Base-by-base conservation (phyloP, 2,329 filamentous ascomycete genomes). In the Hymenoscyphus scutula region DNA sequence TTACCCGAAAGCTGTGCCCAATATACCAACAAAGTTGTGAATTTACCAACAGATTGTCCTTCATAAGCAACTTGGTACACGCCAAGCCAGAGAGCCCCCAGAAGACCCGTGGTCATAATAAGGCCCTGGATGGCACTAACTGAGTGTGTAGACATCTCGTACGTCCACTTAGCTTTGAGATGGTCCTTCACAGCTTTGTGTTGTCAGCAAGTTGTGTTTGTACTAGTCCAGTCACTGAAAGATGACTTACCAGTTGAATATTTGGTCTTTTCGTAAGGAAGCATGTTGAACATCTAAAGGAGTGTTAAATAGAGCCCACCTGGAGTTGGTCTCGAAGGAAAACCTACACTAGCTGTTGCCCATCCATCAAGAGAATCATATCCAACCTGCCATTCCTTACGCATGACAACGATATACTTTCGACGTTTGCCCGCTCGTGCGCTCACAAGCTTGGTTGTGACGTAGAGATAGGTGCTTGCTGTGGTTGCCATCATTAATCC, bases 1-100 rank as follows among this genome's bases (percentile, higher is more conserved):
- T 25, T 70, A 75, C 67, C 71, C 70, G 70, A 79, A 65, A 84
- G 64, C 72, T 80, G 74, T 70, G 76, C 74, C 88, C 88, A 91
- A 73, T 89, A 90, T 37, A 83, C 81, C 17, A 88, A 77, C 29
- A 91, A 74, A 19, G 86, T 86, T 4, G 90, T 83, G 64, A 91
- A 87, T 63, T 81, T 82, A 48, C 86, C 86, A 13, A 87, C 77
- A 0, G 81, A 77, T 53, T 79, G 80, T 8, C 73, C 71, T 0
- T 81, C 81, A 41, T 77, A 76, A 0, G 64, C 59, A 19, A 71
- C 69, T 56, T 73, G 68, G 45, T 67, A 74, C 15, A 67, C 65
- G 8, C 69, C 71, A 19, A 74, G 64, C 41, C 62, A 70, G 17
- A 74, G 69, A 25, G 70, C 79, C 65, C 79, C 75, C 48, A 82